Base-by-base conservation (phyloP, 2,329 filamentous ascomycete genomes). In the Acephala macrosclerotiorum region DNA sequence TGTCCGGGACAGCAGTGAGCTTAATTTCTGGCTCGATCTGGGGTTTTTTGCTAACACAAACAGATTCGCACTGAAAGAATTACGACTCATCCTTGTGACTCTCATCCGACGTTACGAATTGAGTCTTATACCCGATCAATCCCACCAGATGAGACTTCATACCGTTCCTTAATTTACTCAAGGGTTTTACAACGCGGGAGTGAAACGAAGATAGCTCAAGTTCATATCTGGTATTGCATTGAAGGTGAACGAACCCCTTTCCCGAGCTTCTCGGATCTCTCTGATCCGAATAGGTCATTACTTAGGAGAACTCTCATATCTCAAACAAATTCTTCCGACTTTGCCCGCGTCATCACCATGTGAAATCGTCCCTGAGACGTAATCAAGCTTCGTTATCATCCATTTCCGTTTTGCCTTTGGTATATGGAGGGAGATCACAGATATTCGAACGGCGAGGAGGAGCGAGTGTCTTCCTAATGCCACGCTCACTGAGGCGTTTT, bases 1-100 rank as follows among this genome's bases (percentile, higher is more conserved):
- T 78, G 76, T 61, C 74, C 76, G 51, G 76, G 76, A 1, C 74
- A 76, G 58, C 72, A 73, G 38, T 72, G 76, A 58, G 58, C 58
- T 25, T 36, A 47, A 3, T 56, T 20, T 8, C 3, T 25, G 26
- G 8, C 22, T 58, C 38, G 18, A 42, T 42, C 38, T 16, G 38
- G 35, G 12, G 25, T 5, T 14, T n/a, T 16, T 18, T 55, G 42
- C 40, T 65, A 40, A 61, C 22, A 2, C 29, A 22, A 25, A 18
- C 49, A 61, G 63, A n/a, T 66, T 67, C 12, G 76, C 72, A 1
- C 49, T 72, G 60, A 60, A 73, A 61, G 75, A 77, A 45, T 58
- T 78, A 45, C 36, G 71, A 12, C 58, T 71, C 12, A 66, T 71
- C 51, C 58, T 72, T 16, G 66, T 58, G 12, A 72, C 63, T 0